Percentiles rank a stretch among this genome's conserved stretches.
Conservation (phyloP, 441 rosid genomes). For the Aquilaria agallochum region DNA sequence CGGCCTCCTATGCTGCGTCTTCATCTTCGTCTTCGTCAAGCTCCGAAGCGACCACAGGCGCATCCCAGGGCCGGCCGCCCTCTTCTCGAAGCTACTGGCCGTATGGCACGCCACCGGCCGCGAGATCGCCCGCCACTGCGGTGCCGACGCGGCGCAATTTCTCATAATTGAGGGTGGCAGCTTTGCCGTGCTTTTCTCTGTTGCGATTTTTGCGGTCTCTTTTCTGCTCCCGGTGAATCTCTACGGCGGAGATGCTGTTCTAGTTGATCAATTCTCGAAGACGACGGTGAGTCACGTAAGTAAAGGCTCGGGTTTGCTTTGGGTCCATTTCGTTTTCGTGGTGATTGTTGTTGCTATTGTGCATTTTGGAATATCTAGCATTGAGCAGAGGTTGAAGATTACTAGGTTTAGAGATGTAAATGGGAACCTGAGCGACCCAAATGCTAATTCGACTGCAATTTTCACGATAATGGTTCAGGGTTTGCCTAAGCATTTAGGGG, state of each 20-base stretch:
- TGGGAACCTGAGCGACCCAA: slow-evolving; percentile 73
- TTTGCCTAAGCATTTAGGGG: slow-evolving; percentile 75
- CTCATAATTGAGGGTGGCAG: slow-evolving; percentile 91
- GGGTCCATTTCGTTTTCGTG: slow-evolving; percentile 83
- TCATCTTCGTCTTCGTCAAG: slow-evolving; percentile 86
- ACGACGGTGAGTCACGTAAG: slow-evolving; percentile 75
- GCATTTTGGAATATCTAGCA: slow-evolving; percentile 66
- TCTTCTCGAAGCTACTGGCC: slow-evolving; percentile 75
- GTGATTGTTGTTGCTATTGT: slow-evolving; percentile 50
- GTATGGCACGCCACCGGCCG: slow-evolving; percentile 88
- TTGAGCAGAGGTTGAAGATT: slow-evolving; percentile 62
- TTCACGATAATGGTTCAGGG: slow-evolving; percentile 91
- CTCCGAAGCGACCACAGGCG: slow-evolving; percentile 93
- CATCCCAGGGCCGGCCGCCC: slow-evolving; percentile 77
- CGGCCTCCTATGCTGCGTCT: slow-evolving; percentile 74
- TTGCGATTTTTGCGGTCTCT: slow-evolving; percentile 50
- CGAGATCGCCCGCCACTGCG: slow-evolving; percentile 89
- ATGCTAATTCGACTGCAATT: slow-evolving; percentile 65
- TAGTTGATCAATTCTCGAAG: slow-evolving; percentile 76
- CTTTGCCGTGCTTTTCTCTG: slow-evolving; percentile 49
- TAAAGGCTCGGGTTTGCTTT: slow-evolving; percentile 76
- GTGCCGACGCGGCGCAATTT: slow-evolving; percentile 94
- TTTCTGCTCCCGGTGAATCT: slow-evolving; percentile 74
- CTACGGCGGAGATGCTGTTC: slow-evolving; percentile 59
- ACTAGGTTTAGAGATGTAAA: slow-evolving; percentile 95